Base-by-base conservation (phyloP, 371 early-diverging fungal species). In the Mucor racemosus region DNA sequence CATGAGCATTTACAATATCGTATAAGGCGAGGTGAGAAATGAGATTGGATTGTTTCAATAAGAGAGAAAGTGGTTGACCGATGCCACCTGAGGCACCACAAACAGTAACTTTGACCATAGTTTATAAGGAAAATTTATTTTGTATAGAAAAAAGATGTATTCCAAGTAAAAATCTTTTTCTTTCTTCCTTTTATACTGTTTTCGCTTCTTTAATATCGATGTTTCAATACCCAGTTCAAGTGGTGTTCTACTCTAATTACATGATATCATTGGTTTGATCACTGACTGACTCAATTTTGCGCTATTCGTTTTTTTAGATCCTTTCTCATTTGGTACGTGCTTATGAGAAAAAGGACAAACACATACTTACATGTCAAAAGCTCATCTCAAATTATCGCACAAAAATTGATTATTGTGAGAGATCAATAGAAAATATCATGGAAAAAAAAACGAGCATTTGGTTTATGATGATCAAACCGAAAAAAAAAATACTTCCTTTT, bases 41-140 rank as follows among this genome's bases (percentile, higher is more conserved):
- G 26, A 71, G 58, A 35, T 86, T 84, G 60, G 91, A 90, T 56
- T 88, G 84, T 82, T 94, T 94, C 73, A 95, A 70, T 34, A 95
- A 77, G 40, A 94, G 77, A 38, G 95, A 93, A 57, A 95, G 82
- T 50, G 95, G 94, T 77, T 95, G 94, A 65, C 94, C 95, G 71
- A 95, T 95, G 74, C 95, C 95, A 70, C 95, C 95, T 54, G 94
- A 90, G 44, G 95, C 91, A 64, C 91, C 91, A 62, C 89, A 85
- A 33, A 91, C 92, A 54, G 90, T 85, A 44, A 92, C 93, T 78
- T 92, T 92, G 62, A 86, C 82, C 76, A 84, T 78, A 13, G 4
- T 5, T 21, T 3, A 21, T 44, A 44, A 7, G 13, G 21, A 5
- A n/a, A 50, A 9, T 21, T 1, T 1, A 41, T 41, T 10, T 41